Conservation (phyloP, 2,329 filamentous ascomycete genomes). For the Cyanodermella asteris region DNA sequence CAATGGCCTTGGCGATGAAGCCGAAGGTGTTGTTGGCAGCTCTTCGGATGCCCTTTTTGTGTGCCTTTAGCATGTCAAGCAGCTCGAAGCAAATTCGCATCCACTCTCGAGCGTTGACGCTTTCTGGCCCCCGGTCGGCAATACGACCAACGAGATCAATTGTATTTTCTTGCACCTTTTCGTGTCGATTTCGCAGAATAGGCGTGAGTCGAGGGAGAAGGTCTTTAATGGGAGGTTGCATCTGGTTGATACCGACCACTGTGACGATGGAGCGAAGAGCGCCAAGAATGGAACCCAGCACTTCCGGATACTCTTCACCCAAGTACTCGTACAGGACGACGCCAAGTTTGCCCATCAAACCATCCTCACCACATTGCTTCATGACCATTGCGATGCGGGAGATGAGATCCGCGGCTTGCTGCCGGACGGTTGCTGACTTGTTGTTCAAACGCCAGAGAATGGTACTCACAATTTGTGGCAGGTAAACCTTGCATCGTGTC, state of each 20-base stretch:
- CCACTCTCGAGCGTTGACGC: slow-evolving; percentile 93
- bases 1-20: slow-evolving; percentile 98
- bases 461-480: slow-evolving; percentile 90
- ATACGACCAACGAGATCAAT: slow-evolving; percentile 97
- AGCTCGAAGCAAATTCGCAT: slow-evolving; percentile 99
- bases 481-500: slow-evolving; percentile 81
- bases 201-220: slow-evolving; percentile 83
- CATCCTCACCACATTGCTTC: slow-evolving; percentile 95
- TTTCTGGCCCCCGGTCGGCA: slow-evolving; percentile 86
- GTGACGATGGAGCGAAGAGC: slow-evolving; percentile 91
- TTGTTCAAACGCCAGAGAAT: slow-evolving; percentile 96
- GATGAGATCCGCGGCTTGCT: slow-evolving; percentile 90
- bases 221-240: slow-evolving; percentile 96
- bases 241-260: slow-evolving; percentile 90
- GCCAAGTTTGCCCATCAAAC: slow-evolving; percentile 83
- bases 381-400: slow-evolving; percentile 96
- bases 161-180: slow-evolving; percentile 98
- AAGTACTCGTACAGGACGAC: slow-evolving; percentile 94
- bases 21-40: slow-evolving; percentile 99
- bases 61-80: slow-evolving; percentile 96
- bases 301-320: slow-evolving; percentile 94
- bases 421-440: slow-evolving; percentile 87
- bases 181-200: slow-evolving; percentile 94
- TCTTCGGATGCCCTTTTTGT: slow-evolving; percentile 96
- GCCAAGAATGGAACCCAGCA: slow-evolving; percentile 86